Base-by-base conservation (phyloP, 2,329 filamentous ascomycete genomes). In the Phialemoniopsis sp. region DNA sequence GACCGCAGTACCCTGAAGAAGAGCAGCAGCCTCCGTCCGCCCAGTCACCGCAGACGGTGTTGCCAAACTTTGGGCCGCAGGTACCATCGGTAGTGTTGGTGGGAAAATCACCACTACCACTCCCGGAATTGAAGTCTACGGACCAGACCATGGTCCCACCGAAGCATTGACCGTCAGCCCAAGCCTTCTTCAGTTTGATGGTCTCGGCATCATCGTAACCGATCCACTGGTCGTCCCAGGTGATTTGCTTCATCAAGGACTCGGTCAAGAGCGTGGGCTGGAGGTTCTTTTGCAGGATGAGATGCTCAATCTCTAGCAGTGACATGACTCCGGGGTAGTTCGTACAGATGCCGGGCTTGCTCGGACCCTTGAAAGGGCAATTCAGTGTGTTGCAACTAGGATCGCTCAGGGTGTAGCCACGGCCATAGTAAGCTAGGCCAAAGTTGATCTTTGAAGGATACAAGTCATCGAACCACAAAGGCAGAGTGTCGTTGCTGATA, bases 401-500 rank as follows among this genome's bases (percentile, higher is more conserved):
- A 15, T 55, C 47, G 1, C 43, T 21, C 1, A 63, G 21, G 0
- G 63, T 72, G 34, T 66, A 73, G 3, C 66, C 61, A 5, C 70
- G 56, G 0, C 70, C 70, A 38, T 76, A 76, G 35, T 59, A 62
- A 1, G 68, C 68, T 1, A 73, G 39, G 1, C 72, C 72, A 3
- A 76, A 48, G 40, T 68, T 68, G 29, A 75, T 48, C 44, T 73
- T 70, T 4, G 37, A 33, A 0, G 64, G 58, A 32, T 63, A 43
- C 0, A 74, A 38, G 2, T 56, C 55, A 28, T 58, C 62, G 37
- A 58, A 66, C 66, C 65, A 73, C 0, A 75, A 41, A 0, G 64
- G 62, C 0, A 59, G 30, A 0, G 63, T 54, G 3, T 57, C 50
- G 4, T 56, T 56, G 2, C 45, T 39, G n/a, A 73, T 69, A 31